Evolutionary conservation across 2,329 filamentous ascomycete genomes (phyloP), one percentile per base, ranked within the genome.

Genomic region (Fusarium albidum): DNA sequence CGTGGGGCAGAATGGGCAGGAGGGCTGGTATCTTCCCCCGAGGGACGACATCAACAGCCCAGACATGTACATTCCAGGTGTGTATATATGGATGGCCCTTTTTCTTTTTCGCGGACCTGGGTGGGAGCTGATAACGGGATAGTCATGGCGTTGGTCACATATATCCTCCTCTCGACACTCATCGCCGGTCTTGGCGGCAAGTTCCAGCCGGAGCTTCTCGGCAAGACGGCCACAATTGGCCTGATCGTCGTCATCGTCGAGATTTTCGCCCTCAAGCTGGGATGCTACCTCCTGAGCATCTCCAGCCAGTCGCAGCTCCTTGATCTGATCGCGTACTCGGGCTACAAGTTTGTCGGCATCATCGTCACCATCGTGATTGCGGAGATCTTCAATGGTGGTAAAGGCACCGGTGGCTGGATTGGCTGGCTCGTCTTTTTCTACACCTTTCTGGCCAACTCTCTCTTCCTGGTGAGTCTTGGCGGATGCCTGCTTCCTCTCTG

Each of bases 271-370:
- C 79, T 99, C 61, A 96, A 96, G 77, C 80, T 96, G 21, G 95
- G 94, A 45, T 96, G 91, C 73, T 99, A 98, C 71, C 86, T 99
- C 48, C 77, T 99, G 43, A 92, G 86, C 76, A 98, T 99, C 74
- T 96, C 88, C 66, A 96, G 95, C 71, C 91, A 96, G 64, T 95
- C 90, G 13, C 95, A 98, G 72, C 84, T 98, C 45, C 84, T 98
- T 52, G 95, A 99, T 68, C 77, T 99, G 43, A 89, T 99, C 47
- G 96, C 96, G 6, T 99, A 99, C 77, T 94, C 90, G 3, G 96
- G 96, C 15, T 99, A 99, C 79, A 99, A 99, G 75, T 99, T 99
- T 69, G 94, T 99, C 25, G 95, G 94, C 27, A 92, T 97, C 64
- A 99, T 99, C 56, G 83, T 91, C 42, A 97, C 93, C 0, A 86